phyloP scores from a whole-genome alignment of 2,329 filamentous ascomycete genomes.

The Samsoniella hepiali region DNA sequence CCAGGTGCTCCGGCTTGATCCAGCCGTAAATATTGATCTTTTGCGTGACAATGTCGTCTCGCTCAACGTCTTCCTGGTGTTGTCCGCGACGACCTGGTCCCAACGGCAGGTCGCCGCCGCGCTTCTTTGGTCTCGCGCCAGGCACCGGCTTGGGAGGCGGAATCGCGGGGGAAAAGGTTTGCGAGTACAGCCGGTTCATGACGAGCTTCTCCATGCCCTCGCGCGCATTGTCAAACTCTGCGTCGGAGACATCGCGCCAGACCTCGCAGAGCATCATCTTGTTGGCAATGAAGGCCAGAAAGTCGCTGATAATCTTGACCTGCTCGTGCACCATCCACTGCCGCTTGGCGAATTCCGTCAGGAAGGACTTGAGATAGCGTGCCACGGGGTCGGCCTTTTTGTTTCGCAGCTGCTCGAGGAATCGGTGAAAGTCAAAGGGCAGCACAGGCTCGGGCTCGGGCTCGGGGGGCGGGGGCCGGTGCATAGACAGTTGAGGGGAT shows the following conservation, averaged over 20 bases:
- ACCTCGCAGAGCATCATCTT: slow-evolving; percentile 98
- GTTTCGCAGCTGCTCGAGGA: slow-evolving; percentile 91
- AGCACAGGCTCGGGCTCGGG: slow-evolving; percentile 77
- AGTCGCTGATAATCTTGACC: slow-evolving; percentile 97
- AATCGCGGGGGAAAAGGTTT: slow-evolving; percentile 95
- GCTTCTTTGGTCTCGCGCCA: slow-evolving; percentile 64
- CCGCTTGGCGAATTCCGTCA: slow-evolving; percentile 91
- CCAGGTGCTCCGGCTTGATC: slow-evolving; percentile 89
- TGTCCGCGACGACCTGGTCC: slow-evolving; percentile 87
- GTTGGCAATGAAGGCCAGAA: slow-evolving; percentile 92
- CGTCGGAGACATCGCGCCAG: slow-evolving; percentile 92
- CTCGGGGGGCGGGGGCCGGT: slow-evolving; percentile 67
- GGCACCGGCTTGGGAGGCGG: slow-evolving; percentile 72
- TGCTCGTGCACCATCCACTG: slow-evolving; percentile 99
- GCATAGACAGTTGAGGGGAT: slow-evolving; percentile 48
- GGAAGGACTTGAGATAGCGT: slow-evolving; percentile 89
- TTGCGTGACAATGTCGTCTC: slow-evolving; percentile 91
- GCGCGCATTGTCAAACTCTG: slow-evolving; percentile 95
- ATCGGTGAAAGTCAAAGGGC: slow-evolving; percentile 96
- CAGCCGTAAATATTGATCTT: slow-evolving; percentile 97
- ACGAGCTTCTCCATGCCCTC: slow-evolving; percentile 99
- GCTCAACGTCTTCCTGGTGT: slow-evolving; percentile 95
- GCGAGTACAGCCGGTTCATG: slow-evolving; percentile 94
- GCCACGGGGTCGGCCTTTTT: slow-evolving; percentile 97
- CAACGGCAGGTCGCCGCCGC: slow-evolving; percentile 64